Evolutionary conservation across 352 stramenopile genomes (phyloP).

Genomic region (Globisporangium polare): DNA sequence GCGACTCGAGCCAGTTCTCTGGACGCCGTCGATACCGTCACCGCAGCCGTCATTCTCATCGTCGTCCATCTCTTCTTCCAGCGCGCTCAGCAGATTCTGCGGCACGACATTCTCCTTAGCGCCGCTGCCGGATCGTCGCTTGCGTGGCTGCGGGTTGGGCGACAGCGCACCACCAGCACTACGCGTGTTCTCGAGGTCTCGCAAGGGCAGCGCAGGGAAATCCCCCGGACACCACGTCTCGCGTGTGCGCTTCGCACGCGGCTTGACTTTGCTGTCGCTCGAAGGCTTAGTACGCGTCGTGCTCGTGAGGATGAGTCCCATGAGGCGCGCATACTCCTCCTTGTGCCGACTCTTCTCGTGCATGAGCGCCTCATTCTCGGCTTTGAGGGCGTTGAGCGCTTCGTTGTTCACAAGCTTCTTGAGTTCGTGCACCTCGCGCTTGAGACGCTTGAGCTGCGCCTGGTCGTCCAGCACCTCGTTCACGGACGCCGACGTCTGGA

Average conservation of each 20-base stretch:
- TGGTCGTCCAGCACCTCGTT: slow-evolving; percentile 93
- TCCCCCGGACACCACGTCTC: slow-evolving; percentile 78
- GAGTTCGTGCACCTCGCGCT: slow-evolving; percentile 66
- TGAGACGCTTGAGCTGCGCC: slow-evolving; percentile 62
- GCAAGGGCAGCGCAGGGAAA: slow-evolving; percentile 24
- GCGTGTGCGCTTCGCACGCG: slow-evolving; percentile 37
- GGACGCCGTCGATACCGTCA: background rate
- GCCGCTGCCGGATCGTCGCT: slow-evolving; percentile 17
- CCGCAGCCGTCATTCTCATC: slow-evolving; percentile 4
- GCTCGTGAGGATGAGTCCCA: slow-evolving; percentile 58
- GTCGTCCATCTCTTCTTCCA: slow-evolving; percentile 10
- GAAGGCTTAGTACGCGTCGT: slow-evolving; percentile 21
- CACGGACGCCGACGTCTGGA: slow-evolving; percentile 75
- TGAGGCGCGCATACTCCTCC: slow-evolving; percentile 51
- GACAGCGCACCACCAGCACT: slow-evolving; percentile 12
- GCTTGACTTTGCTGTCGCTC: slow-evolving; percentile 22
- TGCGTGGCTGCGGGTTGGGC: slow-evolving; percentile 27
- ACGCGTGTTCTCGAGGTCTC: slow-evolving; percentile 10
- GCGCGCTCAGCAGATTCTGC: slow-evolving; percentile 25
- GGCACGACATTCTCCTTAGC: slow-evolving; percentile 53
- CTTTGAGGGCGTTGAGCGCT: slow-evolving; percentile 50
- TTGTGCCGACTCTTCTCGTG: slow-evolving; percentile 55
- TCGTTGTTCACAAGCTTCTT: slow-evolving; percentile 60
- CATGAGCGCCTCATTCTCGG: slow-evolving; percentile 66
- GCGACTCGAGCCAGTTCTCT: background rate